A percentile compares a stretch with the other conserved stretches of the same genome.
Conservation (phyloP, 805 yeast species). For the Candida succiphila region DNA sequence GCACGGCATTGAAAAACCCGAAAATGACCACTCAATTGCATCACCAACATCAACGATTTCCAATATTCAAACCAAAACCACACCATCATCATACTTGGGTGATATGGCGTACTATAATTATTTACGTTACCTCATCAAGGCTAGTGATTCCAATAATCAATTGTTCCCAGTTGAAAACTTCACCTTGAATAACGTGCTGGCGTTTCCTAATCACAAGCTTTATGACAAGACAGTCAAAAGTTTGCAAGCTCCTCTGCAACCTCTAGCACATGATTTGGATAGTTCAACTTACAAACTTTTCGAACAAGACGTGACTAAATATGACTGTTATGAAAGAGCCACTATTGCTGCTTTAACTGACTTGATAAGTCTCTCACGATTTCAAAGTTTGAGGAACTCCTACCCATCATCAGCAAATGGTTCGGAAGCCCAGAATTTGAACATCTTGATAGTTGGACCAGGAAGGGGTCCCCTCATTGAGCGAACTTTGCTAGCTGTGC, state of each 20-base stretch:
- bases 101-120: slow-evolving; percentile 22
- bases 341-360: slow-evolving; percentile 41
- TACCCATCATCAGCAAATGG: slow-evolving; percentile 6
- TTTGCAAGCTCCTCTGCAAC: slow-evolving; percentile 56
- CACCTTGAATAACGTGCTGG: slow-evolving; percentile 11
- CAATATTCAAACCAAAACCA: neutral
- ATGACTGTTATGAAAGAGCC: slow-evolving; percentile 58
- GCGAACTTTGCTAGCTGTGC: slow-evolving; percentile 32
- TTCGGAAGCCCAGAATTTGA: slow-evolving; percentile 10
- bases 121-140: slow-evolving; percentile 11
- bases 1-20: slow-evolving; percentile 45
- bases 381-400: slow-evolving; percentile 9
- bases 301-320: slow-evolving; percentile 63
- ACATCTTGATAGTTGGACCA: slow-evolving; percentile 68
- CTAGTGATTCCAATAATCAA: slow-evolving; percentile 14
- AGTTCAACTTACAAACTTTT: slow-evolving; percentile 56
- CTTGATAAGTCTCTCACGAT: slow-evolving; percentile 14
- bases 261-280: slow-evolving; percentile 48
- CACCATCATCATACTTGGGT: slow-evolving; percentile 9
- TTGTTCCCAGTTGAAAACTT: slow-evolving; percentile 18
- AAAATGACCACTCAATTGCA: slow-evolving; percentile 12
- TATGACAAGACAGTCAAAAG: slow-evolving; percentile 8
- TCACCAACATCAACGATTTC: neutral
- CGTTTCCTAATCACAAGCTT: slow-evolving; percentile 3
- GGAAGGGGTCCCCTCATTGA: slow-evolving; percentile 81